These are phyloP conservation scores for Dysphania ambrosioides DNA, from an alignment of 148 eudicot species.

Conservation along the genomic window DNA sequence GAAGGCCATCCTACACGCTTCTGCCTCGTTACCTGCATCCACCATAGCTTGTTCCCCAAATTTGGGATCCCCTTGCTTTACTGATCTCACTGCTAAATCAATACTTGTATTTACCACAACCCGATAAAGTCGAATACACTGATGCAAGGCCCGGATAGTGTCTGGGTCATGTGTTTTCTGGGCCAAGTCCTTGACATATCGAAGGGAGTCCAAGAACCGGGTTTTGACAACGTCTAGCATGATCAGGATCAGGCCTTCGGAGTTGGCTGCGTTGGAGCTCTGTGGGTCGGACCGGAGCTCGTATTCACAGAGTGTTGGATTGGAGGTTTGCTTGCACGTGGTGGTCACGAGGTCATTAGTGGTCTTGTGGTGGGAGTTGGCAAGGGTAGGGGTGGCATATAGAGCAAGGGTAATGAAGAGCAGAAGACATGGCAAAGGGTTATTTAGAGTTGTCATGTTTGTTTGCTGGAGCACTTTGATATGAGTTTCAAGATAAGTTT, in stretches of 20 bases:
- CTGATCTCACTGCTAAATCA: constrained; percentile 29
- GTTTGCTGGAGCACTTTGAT: neutral
- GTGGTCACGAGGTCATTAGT: constrained; percentile 29
- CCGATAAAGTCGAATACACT: constrained; percentile 21
- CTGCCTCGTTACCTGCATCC: constrained; percentile 39
- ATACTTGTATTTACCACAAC: constrained; percentile 29
- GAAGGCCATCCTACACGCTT: constrained; percentile 25
- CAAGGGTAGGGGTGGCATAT: too few relatives aligned
- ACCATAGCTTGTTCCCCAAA: constrained; percentile 48
- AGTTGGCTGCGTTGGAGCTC: constrained; percentile 29
- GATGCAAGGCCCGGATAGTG: constrained; percentile 17
- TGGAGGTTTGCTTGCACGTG: constrained; percentile 34
- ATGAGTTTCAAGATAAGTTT: too few relatives aligned
- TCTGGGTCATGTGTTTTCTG: constrained; percentile 24
- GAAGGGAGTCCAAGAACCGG: constrained; percentile 29
- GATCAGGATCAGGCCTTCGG: constrained; percentile 28
- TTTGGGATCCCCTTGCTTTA: constrained; percentile 37
- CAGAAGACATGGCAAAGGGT: neutral
- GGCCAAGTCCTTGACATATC: constrained; percentile 17
- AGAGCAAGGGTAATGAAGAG: neutral
- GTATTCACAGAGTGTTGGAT: constrained; percentile 33
- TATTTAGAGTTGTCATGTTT: constrained; percentile 14
- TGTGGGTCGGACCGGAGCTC: constrained; percentile 40
- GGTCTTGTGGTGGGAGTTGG: neutral
- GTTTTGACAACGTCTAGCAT: constrained; percentile 38